Evolutionary conservation across 2,329 filamentous ascomycete genomes (phyloP).

Genomic region (Neurospora crassa): DNA sequence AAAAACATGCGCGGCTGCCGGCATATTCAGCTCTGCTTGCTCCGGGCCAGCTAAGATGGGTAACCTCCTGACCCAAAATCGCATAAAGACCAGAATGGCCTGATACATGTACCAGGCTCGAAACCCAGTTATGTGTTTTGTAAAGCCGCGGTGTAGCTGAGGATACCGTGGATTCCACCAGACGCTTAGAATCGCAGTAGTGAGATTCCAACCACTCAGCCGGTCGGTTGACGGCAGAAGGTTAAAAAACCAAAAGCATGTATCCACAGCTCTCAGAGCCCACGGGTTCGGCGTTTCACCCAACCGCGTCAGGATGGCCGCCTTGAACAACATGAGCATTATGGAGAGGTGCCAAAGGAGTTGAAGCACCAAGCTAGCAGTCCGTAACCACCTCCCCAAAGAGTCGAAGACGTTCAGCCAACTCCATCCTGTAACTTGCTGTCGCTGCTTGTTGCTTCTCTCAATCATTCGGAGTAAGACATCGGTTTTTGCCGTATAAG

Average conservation of each 20-base stretch:
- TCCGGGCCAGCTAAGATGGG: constrained; percentile 30
- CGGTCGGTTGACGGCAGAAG: constrained; percentile 31
- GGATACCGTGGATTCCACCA: constrained; percentile 64
- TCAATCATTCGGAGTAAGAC: constrained; percentile 68
- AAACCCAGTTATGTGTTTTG: constrained; percentile 49
- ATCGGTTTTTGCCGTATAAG: constrained; percentile 78
- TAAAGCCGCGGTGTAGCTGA: constrained; percentile 50
- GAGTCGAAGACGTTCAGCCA: constrained; percentile 33
- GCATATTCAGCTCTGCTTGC: constrained; percentile 29
- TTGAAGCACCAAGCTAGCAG: constrained; percentile 35
- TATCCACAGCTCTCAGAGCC: not conserved
- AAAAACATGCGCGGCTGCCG: constrained; percentile 43
- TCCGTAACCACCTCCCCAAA: constrained; percentile 38
- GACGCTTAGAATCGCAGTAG: constrained; percentile 39
- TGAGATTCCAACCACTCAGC: constrained; percentile 38
- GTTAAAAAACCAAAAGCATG: constrained; percentile 16
- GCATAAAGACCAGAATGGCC: constrained; percentile 44
- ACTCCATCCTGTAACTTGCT: constrained; percentile 29
- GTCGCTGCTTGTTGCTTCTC: constrained; percentile 39
- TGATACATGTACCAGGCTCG: constrained; percentile 59
- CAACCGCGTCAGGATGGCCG: not conserved
- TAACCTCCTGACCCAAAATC: constrained; percentile 39
- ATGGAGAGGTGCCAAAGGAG: constrained; percentile 39
- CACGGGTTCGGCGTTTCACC: not conserved
- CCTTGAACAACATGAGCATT: constrained; percentile 19